These are phyloP conservation scores for Phytophthora sojae DNA, from an alignment of 352 stramenopile species.

Conservation along the genomic window DNA sequence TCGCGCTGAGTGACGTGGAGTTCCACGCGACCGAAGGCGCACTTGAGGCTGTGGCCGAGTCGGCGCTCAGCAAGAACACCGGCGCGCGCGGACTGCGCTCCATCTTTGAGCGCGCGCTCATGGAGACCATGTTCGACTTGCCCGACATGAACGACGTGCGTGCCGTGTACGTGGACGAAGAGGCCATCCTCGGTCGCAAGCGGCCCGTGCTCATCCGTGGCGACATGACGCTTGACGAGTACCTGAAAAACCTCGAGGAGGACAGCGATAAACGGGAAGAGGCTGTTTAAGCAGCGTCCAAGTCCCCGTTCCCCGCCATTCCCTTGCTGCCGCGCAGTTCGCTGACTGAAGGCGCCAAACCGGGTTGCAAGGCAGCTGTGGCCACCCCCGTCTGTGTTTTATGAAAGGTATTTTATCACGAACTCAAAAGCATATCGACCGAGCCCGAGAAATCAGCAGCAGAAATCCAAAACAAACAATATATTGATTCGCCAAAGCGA, in stretches of 20 bases:
- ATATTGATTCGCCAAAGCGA: constrained; percentile 33
- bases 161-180: constrained; percentile 95
- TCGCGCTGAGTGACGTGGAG: constrained; percentile 96
- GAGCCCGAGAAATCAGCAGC: constrained; percentile 21
- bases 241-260: constrained; percentile 76
- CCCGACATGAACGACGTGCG: constrained; percentile 92
- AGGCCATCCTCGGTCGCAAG: constrained; percentile 90
- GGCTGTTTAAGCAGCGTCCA: constrained; percentile 45
- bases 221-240: constrained; percentile 73
- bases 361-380: constrained; percentile 14
- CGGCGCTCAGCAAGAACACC: constrained; percentile 94
- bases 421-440: constrained; percentile 24
- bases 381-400: constrained; percentile 27
- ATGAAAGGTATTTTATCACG: constrained; percentile 48
- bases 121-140: constrained; percentile 98
- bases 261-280: constrained; percentile 66
- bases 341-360: constrained; percentile 14
- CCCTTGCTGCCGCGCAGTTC: constrained; percentile 7
- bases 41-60: constrained; percentile 94
- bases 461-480: constrained; percentile 32
- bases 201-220: constrained; percentile 91
- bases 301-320: neutral
- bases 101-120: constrained; percentile 95
- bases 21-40: constrained; percentile 96
- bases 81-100: constrained; percentile 96